Evolutionary conservation across 768 basidiomycete species (phyloP).

Genomic region (Mycena maculata): DNA sequence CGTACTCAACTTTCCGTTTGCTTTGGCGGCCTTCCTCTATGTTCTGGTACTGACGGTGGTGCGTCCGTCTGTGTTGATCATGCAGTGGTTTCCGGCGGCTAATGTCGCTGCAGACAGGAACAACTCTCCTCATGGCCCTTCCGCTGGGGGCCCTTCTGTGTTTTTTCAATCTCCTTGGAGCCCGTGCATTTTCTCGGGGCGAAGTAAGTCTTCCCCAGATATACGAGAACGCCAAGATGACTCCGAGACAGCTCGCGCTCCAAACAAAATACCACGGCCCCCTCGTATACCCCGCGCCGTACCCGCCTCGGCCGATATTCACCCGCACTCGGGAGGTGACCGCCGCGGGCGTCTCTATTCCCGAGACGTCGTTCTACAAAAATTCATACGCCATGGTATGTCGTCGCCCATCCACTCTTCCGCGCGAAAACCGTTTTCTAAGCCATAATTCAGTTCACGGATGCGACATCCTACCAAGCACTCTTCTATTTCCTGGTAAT

Average conservation of each 20-base stretch:
- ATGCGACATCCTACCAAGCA: slow-evolving; percentile 84
- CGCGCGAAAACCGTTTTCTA: not conserved
- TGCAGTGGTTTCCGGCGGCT: not conserved
- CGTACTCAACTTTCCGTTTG: slow-evolving; percentile 83
- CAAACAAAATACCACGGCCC: slow-evolving; percentile 79
- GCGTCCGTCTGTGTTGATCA: slow-evolving; percentile 41
- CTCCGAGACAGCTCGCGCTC: slow-evolving; percentile 61
- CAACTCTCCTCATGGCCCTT: slow-evolving; percentile 81
- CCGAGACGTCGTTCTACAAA: slow-evolving; percentile 81
- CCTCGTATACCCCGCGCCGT: slow-evolving; percentile 69
- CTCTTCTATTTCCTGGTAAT: slow-evolving; percentile 91
- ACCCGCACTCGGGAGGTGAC: slow-evolving; percentile 62
- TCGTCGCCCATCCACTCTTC: slow-evolving; percentile 17
- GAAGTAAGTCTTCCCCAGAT: slow-evolving; percentile 59
- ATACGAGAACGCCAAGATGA: not conserved
- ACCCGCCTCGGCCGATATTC: slow-evolving; percentile 81
- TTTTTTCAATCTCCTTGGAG: slow-evolving; percentile 82
- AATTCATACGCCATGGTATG: slow-evolving; percentile 85
- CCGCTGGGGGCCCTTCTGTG: slow-evolving; percentile 83
- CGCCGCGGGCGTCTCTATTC: slow-evolving; percentile 47
- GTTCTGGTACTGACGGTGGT: slow-evolving; percentile 86
- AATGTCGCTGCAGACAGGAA: slow-evolving; percentile 66
- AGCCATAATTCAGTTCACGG: slow-evolving; percentile 68
- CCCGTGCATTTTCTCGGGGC: slow-evolving; percentile 74
- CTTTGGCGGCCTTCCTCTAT: slow-evolving; percentile 81